A percentile compares a stretch with the other conserved stretches of the same genome.
phyloP scores from a whole-genome alignment of 78 protist species.

The Dictyostelium firmibasis region DNA sequence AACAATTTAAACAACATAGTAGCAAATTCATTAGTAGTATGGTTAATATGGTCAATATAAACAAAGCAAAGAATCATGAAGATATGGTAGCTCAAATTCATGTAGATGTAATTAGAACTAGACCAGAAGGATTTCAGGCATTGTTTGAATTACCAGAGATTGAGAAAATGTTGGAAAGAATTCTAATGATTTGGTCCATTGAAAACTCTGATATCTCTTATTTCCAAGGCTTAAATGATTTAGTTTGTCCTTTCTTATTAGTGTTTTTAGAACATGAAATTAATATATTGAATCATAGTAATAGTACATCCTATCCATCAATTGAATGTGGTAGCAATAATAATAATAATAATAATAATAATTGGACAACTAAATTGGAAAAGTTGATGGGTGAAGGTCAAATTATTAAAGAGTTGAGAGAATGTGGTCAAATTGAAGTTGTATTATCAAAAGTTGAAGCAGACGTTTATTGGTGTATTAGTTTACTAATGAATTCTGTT shows the following conservation, averaged over 20 bases:
- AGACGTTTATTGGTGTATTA: slow-evolving; percentile 68
- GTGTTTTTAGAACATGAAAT: slow-evolving; percentile 40
- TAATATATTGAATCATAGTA: neutral
- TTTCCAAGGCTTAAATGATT: slow-evolving; percentile 74
- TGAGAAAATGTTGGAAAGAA: slow-evolving; percentile 65
- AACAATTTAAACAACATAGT: neutral
- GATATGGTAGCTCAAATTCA: slow-evolving; percentile 56
- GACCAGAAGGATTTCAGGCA: slow-evolving; percentile 63
- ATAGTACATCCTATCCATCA: slow-evolving; percentile 23
- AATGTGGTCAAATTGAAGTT: neutral
- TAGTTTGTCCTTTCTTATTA: slow-evolving; percentile 56
- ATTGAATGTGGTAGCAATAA: neutral
- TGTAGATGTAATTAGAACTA: slow-evolving; percentile 67
- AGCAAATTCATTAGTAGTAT: slow-evolving; percentile 16
- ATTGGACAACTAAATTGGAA: slow-evolving; percentile 5
- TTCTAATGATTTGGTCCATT: slow-evolving; percentile 49
- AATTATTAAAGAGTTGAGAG: slow-evolving; percentile 4
- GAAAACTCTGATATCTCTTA: slow-evolving; percentile 65
- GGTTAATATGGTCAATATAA: neutral
- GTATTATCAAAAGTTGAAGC: slow-evolving; percentile 43
- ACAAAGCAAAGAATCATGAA: slow-evolving; percentile 19
- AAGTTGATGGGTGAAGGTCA: slow-evolving; percentile 54
- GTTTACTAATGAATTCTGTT: slow-evolving; percentile 29
- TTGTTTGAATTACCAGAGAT: slow-evolving; percentile 53
- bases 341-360: neutral